phyloP scores from a whole-genome alignment of 345 rosid species.

The Triadica sebifera region DNA sequence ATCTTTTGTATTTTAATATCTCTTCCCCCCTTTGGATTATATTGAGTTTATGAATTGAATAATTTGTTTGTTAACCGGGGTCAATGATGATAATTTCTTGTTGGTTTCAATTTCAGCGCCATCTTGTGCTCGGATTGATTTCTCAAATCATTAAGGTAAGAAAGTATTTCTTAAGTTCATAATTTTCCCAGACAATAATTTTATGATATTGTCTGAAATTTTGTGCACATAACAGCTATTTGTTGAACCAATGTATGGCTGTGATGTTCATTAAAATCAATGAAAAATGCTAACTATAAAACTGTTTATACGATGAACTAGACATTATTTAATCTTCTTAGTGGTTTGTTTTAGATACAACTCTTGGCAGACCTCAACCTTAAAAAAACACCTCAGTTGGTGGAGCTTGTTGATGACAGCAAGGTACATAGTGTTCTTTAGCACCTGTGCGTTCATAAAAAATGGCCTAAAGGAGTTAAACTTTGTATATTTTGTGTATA shows the following conservation, averaged over 20 bases:
- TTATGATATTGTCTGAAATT: not conserved
- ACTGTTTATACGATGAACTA: too few relatives aligned
- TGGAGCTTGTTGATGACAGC: conserved; percentile 85
- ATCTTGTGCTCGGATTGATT: conserved; percentile 93
- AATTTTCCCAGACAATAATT: not conserved
- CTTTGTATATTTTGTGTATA: conserved; percentile 16
- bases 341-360: conserved; percentile 66
- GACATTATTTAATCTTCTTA: conserved; percentile 18
- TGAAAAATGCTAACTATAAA: too few relatives aligned
- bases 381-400: conserved; percentile 94
- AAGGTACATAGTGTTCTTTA: conserved; percentile 41
- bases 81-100: conserved; percentile 10
- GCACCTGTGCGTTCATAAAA: not conserved
- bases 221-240: not conserved
- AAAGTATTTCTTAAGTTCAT: not conserved
- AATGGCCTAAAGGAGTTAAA: not conserved
- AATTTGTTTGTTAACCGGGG: not conserved
- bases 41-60: not conserved
- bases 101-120: conserved; percentile 63
- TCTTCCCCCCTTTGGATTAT: not conserved
- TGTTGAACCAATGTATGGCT: not conserved
- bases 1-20: not conserved
- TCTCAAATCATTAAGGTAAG: conserved; percentile 94
- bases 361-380: conserved; percentile 93
- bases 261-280: not conserved